These are phyloP conservation scores for Malassezia sp. DNA, from an alignment of 1,284 basidiomycete genomes.

Conservation along the genomic window DNA sequence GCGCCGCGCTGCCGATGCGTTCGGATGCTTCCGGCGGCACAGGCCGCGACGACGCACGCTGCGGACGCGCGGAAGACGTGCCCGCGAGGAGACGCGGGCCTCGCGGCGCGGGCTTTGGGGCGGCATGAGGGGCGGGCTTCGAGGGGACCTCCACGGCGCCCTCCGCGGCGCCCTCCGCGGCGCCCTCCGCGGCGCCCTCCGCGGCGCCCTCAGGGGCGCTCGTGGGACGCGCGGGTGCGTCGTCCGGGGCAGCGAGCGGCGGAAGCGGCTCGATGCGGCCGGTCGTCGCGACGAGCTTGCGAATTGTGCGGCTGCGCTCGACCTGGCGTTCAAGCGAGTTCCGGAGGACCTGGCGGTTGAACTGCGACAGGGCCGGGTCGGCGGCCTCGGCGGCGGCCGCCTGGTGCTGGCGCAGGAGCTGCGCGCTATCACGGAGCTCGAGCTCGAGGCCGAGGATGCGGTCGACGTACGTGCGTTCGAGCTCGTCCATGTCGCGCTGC, in stretches of 20 bases:
- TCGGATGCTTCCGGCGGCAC: conserved; percentile 6
- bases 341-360: conserved; percentile 53
- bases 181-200: neutral
- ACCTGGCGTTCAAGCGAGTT: conserved; percentile 46
- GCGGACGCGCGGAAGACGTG: too few relatives aligned
- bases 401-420: conserved; percentile 67
- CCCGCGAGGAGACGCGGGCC: too few relatives aligned
- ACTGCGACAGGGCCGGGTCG: conserved; percentile 27
- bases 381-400: conserved; percentile 52
- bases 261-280: conserved; percentile 5
- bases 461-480: conserved; percentile 73
- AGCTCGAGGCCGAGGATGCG: conserved; percentile 76
- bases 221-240: neutral
- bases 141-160: neutral
- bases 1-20: neutral
- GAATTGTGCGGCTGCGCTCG: conserved; percentile 44
- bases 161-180: neutral
- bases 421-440: conserved; percentile 85
- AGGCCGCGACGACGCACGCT: conserved; percentile 23
- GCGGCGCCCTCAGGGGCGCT: neutral
- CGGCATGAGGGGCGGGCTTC: too few relatives aligned
- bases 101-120: too few relatives aligned
- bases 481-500: conserved; percentile 59
- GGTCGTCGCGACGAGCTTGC: conserved; percentile 43
- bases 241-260: too few relatives aligned